Base-by-base conservation (phyloP, 345 rosid species). In the Gossypioides kirkii region DNA sequence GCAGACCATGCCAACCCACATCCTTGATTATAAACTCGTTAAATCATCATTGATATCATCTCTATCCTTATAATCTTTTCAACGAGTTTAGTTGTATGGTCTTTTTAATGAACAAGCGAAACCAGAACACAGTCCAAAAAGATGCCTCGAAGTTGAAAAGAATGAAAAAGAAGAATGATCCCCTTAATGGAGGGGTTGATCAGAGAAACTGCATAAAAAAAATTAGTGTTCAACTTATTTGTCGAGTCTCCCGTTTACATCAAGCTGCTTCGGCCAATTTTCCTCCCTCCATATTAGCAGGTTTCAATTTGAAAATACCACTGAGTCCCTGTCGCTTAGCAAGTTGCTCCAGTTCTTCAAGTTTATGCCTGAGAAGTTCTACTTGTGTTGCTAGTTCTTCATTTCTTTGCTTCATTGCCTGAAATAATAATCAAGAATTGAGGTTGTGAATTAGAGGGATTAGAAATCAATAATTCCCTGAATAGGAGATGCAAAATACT, bases 341-440 rank as follows among this genome's bases (percentile, higher is more conserved):
- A 28, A 89, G 96, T 72, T 86, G 82, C 85, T 91, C 99, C 64
- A 95, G 71, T 80, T 92, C 96, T 54, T 71, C 84, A 72, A 94
- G 78, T 69, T 88, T 88, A 28, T 78, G 77, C 69, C 68, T 80
- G n/a, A 95, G 86, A 67, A 77, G 81, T 18, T 85, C 84, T 46
- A 92, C 69, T 86, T 89, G 86, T 80, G 73, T 84, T 56, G 83
- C 83, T 26, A 91, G 77, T 38, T 61, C 82, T 60, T 92, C 94
- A 50, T 92, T 94, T 83, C 86, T 87, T 75, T 77, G 62, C 81
- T 86, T 85, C 71, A 91, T 71, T 67, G 74, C 96, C 97, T 88
- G 80, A 61, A 77, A 79, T 50, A 36, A 64, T 1, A 67, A 36
- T 26, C 72, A 73, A 67, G 18, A 56, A 53, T 20, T 6, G 58